Evolutionary conservation across 2,329 filamentous ascomycete species (phyloP).

Genomic region (Cercospora sesami): DNA sequence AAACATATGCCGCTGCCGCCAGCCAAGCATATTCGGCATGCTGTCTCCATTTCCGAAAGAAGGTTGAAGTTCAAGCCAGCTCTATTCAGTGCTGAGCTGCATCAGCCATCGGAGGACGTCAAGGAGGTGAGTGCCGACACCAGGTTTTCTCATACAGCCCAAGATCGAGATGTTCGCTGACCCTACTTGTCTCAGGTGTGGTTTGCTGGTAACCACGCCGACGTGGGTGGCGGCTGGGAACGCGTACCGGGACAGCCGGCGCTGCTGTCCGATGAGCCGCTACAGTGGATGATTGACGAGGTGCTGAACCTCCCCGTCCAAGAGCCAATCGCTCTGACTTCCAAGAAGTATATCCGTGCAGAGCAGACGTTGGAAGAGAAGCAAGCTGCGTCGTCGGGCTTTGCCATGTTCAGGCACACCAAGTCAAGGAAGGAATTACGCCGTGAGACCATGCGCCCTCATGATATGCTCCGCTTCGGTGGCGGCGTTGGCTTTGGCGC

Average conservation of each 20-base stretch:
- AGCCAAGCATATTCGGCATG: conserved; percentile 53
- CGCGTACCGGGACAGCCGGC: conserved; percentile 14
- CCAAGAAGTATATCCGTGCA: conserved; percentile 9
- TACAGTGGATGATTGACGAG: conserved; percentile 60
- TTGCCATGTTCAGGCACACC: neutral
- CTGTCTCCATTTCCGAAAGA: conserved; percentile 38
- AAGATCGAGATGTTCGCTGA: neutral
- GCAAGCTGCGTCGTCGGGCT: neutral
- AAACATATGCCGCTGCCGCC: conserved; percentile 26
- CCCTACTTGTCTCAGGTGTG: conserved; percentile 72
- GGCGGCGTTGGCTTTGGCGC: conserved; percentile 17
- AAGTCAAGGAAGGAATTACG: conserved; percentile 1
- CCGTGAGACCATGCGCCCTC: conserved; percentile 9
- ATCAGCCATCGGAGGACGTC: conserved; percentile 57
- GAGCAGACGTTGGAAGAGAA: neutral
- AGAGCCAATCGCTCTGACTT: conserved; percentile 9
- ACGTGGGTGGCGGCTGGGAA: conserved; percentile 20
- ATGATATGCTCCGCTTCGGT: conserved; percentile 19
- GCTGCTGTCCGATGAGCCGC: conserved; percentile 20
- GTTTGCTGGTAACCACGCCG: conserved; percentile 66
- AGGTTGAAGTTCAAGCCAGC: neutral
- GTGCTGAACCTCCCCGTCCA: conserved; percentile 39
- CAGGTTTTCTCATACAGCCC: neutral
- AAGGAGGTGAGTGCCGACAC: neutral
- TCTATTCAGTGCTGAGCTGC: neutral